phyloP scores from a whole-genome alignment of 768 basidiomycete genomes.

The Suillus lakei region DNA sequence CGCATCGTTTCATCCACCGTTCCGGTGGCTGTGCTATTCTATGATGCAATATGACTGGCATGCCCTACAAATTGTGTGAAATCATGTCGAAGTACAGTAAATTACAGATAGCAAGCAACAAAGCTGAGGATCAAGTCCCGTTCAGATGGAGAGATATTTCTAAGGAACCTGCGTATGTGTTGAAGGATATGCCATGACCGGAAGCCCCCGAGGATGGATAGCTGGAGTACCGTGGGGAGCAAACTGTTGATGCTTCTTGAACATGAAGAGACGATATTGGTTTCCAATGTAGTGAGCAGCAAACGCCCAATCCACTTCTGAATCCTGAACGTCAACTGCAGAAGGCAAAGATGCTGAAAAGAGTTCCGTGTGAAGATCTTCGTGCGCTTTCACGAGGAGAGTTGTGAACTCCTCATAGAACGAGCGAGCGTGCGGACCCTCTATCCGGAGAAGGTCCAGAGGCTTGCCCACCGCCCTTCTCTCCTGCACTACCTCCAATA shows the following conservation, averaged over 20 bases:
- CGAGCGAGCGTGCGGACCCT: conserved; percentile 24
- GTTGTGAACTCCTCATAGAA: conserved; percentile 33
- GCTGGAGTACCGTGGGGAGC: conserved; percentile 15
- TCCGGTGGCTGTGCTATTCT: conserved; percentile 2
- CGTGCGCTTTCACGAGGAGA: conserved; percentile 30
- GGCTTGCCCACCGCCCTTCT: conserved; percentile 34
- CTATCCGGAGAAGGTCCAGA: conserved; percentile 29
- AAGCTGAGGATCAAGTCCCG: neutral
- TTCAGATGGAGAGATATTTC: neutral
- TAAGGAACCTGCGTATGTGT: conserved; percentile 6
- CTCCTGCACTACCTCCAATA: conserved; percentile 37
- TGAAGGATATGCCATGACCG: conserved; percentile 3
- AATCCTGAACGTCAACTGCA: conserved; percentile 22
- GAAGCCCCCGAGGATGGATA: neutral
- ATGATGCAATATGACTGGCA: neutral
- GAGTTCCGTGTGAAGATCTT: conserved; percentile 29
- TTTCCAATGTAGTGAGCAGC: conserved; percentile 33
- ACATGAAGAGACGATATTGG: conserved; percentile 35
- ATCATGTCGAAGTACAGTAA: conserved; percentile 1
- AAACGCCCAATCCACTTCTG: conserved; percentile 33
- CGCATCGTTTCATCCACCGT: neutral
- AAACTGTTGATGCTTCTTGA: conserved; percentile 35
- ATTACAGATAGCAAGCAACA: conserved; percentile 6
- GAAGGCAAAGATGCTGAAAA: conserved; percentile 14
- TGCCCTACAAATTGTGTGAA: neutral